Evolutionary conservation across 1,139 yeast species (phyloP).

Genomic region (Cylindricascospora bacillispora): DNA sequence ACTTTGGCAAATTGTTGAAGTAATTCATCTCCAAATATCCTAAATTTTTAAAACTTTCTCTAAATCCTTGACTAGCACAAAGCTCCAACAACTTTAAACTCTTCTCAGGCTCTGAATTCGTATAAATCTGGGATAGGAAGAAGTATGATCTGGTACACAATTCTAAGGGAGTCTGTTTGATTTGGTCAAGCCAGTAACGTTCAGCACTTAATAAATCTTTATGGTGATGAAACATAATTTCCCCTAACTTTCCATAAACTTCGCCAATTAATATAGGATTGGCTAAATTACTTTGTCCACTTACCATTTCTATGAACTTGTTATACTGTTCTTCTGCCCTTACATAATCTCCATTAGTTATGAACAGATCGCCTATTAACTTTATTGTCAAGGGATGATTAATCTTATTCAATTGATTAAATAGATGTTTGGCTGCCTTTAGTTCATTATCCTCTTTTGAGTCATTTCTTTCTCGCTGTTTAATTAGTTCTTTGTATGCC

Average conservation of each 20-base stretch:
- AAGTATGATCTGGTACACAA: conserved; percentile 59
- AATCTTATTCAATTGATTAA: conserved; percentile 46
- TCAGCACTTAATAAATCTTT: conserved; percentile 39
- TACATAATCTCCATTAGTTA: conserved; percentile 31
- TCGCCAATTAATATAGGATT: conserved; percentile 41
- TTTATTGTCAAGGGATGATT: conserved; percentile 59
- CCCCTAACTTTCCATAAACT: conserved; percentile 60
- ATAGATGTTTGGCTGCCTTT: conserved; percentile 46
- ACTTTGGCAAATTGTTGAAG: conserved; percentile 40
- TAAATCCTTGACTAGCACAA: conserved; percentile 65
- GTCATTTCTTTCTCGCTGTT: conserved; percentile 11
- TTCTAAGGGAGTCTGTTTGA: conserved; percentile 46
- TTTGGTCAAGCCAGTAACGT: conserved; percentile 45
- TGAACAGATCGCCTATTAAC: conserved; percentile 61
- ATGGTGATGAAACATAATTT: conserved; percentile 43
- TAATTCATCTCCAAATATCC: conserved; percentile 71
- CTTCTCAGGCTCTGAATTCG: conserved; percentile 40
- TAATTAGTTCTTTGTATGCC: conserved; percentile 43
- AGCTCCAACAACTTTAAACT: conserved; percentile 62
- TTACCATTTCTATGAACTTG: conserved; percentile 34
- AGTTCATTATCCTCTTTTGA: conserved; percentile 32
- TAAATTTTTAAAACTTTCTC: conserved; percentile 59
- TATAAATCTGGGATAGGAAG: conserved; percentile 59
- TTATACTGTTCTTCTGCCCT: conserved; percentile 50
- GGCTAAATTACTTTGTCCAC: conserved; percentile 41